Percentiles rank a stretch among this genome's conserved stretches.
Evolutionary conservation across 2,329 filamentous ascomycete genomes (phyloP).

Genomic region (Arthroderma uncinatum): DNA sequence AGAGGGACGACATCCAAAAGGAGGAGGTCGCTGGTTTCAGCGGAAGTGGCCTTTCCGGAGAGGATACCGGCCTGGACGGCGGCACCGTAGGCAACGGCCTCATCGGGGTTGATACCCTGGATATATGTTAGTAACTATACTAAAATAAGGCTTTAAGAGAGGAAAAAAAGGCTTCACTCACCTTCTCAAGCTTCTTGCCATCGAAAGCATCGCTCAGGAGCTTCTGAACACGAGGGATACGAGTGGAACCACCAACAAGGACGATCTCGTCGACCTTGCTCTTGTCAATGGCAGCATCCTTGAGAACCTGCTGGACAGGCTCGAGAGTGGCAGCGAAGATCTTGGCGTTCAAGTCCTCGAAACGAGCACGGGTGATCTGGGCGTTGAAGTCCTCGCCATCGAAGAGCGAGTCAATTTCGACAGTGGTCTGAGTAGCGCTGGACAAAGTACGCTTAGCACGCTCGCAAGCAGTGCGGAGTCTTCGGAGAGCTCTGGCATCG

Average conservation of each 20-base stretch:
- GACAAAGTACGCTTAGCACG: constrained; percentile 98
- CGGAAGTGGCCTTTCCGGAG: constrained; percentile 92
- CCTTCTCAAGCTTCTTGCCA: constrained; percentile 99
- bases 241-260: constrained; percentile 95
- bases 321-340: constrained; percentile 88
- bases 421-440: constrained; percentile 91
- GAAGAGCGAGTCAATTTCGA: constrained; percentile 97
- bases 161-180: constrained; percentile 15
- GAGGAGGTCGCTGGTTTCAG: constrained; percentile 86
- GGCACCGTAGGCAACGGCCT: constrained; percentile 97
- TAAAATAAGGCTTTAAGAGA: neutral
- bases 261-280: constrained; percentile 93
- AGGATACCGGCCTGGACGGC: constrained; percentile 98
- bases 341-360: constrained; percentile 96
- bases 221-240: constrained; percentile 99
- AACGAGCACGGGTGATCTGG: constrained; percentile 95
- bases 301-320: constrained; percentile 91
- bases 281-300: constrained; percentile 85
- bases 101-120: constrained; percentile 92
- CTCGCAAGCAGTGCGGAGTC: constrained; percentile 95
- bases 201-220: constrained; percentile 98
- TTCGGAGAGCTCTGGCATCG: constrained; percentile 84
- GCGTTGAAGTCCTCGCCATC: constrained; percentile 97
- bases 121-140: constrained; percentile 10
- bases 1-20: constrained; percentile 94